Conservation (phyloP, 768 basidiomycete genomes). For the Tubosaeta brunneosetosa region DNA sequence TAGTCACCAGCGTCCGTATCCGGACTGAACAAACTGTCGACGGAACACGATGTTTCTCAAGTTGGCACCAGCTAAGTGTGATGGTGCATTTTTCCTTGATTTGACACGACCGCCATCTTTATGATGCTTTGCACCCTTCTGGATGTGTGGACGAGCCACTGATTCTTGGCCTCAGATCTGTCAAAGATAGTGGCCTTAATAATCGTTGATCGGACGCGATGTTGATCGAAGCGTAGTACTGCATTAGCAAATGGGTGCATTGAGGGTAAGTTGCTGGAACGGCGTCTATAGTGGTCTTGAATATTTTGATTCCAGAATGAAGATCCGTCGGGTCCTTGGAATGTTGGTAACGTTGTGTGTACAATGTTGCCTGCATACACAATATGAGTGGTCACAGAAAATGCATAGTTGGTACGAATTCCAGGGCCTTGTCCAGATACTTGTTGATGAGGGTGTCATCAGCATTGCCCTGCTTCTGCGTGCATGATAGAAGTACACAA, state of each 20-base stretch:
- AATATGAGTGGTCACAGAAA: constrained; percentile 7
- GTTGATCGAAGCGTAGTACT: background rate
- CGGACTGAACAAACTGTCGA: too few species aligned
- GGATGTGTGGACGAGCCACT: too few species aligned
- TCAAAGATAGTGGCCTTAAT: too few species aligned
- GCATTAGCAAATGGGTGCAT: constrained; percentile 7
- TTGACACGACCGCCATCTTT: too few species aligned
- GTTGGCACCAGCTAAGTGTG: too few species aligned
- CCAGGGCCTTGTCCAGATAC: constrained; percentile 11
- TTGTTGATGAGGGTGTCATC: background rate
- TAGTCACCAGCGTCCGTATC: too few species aligned
- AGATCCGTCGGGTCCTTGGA: constrained; percentile 13
- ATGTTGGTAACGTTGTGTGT: constrained; percentile 7
- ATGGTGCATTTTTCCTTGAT: too few species aligned
- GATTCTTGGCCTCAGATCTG: too few species aligned
- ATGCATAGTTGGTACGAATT: constrained; percentile 4
- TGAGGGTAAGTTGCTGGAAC: constrained; percentile 10
- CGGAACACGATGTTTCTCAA: too few species aligned
- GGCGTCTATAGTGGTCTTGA: constrained; percentile 3
- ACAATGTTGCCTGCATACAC: constrained; percentile 8
- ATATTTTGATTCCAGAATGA: constrained; percentile 7
- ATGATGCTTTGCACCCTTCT: too few species aligned
- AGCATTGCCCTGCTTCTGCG: background rate
- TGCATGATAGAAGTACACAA: background rate
- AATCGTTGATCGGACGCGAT: too few species aligned